A percentile compares a stretch with the other conserved stretches of the same genome.
Conservation (phyloP, 129 eudicot species). For the Centaurea solstitialis region DNA sequence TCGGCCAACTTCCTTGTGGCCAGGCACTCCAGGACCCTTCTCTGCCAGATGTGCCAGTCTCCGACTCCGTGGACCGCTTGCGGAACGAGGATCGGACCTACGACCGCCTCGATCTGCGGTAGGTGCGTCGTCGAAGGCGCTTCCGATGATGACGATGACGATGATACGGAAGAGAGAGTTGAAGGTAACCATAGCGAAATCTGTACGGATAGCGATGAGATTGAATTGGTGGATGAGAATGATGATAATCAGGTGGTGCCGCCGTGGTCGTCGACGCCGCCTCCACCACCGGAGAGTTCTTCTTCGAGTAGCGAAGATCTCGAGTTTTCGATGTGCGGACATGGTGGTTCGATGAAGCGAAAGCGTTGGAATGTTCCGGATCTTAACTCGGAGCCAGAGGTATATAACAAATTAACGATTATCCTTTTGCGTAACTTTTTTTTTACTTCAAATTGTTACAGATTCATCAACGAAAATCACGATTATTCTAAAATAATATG, state of each 20-base stretch:
- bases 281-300: conserved; percentile 38
- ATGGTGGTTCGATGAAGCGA: conserved; percentile 22
- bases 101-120: conserved; percentile 47
- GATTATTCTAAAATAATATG: not conserved
- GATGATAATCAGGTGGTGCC: conserved; percentile 54
- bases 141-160: conserved; percentile 10
- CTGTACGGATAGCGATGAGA: not conserved
- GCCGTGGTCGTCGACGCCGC: conserved; percentile 43
- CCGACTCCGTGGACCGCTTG: conserved; percentile 59
- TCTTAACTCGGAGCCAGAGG: conserved; percentile 28
- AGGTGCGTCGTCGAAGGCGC: conserved; percentile 33
- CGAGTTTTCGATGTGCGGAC: not conserved
- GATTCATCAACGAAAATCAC: not conserved
- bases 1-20: conserved; percentile 75
- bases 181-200: conserved; percentile 25
- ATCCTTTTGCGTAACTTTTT: too few relatives aligned
- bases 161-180: conserved; percentile 16
- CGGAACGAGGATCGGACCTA: conserved; percentile 46
- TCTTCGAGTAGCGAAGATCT: conserved; percentile 37
- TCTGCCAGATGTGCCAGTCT: conserved; percentile 58
- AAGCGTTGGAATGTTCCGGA: conserved; percentile 21
- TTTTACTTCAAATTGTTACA: not conserved
- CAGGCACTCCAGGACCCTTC: conserved; percentile 49
- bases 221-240: conserved; percentile 17
- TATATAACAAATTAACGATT: too few relatives aligned